Base-by-base conservation (phyloP, 208 protist genomes). In the Trypanosoma conorhini region DNA sequence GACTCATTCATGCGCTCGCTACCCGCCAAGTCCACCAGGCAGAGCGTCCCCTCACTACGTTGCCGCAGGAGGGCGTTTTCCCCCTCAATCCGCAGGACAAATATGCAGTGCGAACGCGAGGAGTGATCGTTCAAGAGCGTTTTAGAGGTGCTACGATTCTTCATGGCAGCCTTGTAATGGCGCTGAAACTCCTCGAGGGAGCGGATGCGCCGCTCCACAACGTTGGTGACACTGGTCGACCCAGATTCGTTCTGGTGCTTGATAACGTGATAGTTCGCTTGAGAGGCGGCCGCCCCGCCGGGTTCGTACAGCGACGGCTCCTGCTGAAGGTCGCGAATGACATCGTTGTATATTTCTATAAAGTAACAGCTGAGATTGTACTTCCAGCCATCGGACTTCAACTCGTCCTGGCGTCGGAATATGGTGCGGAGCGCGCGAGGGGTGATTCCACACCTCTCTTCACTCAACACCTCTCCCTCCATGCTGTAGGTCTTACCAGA, bases 11-110 rank as follows among this genome's bases (percentile, higher is more conserved):
- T 82, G 28, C 96, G 77, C 77, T 99, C 97, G 62, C 92, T 98
- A 50, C 97, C 97, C 7, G 97, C 97, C 40, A 99, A 82, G 79
- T 99, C 97, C 15, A 98, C 82, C 22, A 99, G 80, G 74, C 89
- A 96, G 33, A 97, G 75, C 28, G 82, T 78, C 7, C 89, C 89
- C 8, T 86, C 77, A 67, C 87, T 97, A 13, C 82, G 83, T 69
- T 96, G 91, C 2, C 85, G 78, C 50, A 96, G 77, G 1, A 65
- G 77, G 0, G 38, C 54, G 66, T 96, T 96, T 0, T 73, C 70
- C 48, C 93, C 91, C 4, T 76, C 69, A 56, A 96, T 94, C 56
- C 73, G 62, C 33, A 98, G 48, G 0, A 88, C 89, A 72, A 96
- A 96, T 62, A 98, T 67, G 58, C 85, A 95, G 73, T 98, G 95